phyloP scores from a whole-genome alignment of 306 rosid genomes.

The Macrotyloma uniflorum region DNA sequence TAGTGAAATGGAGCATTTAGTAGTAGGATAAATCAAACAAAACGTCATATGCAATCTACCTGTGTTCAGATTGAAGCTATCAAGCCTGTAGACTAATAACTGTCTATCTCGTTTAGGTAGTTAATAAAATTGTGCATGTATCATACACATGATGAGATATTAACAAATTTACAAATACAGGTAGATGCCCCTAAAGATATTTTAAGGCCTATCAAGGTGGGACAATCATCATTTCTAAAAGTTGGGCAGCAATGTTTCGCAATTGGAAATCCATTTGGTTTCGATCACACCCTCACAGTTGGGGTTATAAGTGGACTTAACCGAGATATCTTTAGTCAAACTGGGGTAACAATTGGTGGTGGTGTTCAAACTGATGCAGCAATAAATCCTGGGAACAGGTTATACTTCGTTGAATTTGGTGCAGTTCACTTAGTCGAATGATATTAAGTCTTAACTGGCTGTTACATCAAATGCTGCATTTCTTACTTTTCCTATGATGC shows the following conservation, averaged over 20 bases:
- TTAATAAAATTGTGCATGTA: background rate
- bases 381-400: slow-evolving; percentile 98
- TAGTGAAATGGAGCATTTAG: background rate
- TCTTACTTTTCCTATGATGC: slow-evolving; percentile 42
- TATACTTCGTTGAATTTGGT: slow-evolving; percentile 4
- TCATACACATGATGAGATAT: background rate
- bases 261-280: slow-evolving; percentile 98
- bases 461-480: slow-evolving; percentile 4
- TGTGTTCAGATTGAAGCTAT: background rate
- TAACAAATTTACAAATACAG: slow-evolving; percentile 49
- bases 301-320: slow-evolving; percentile 95
- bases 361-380: slow-evolving; percentile 99
- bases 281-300: slow-evolving; percentile 95
- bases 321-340: slow-evolving; percentile 85
- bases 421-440: background rate
- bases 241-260: slow-evolving; percentile 99
- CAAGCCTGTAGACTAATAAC: background rate
- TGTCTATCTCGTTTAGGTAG: background rate
- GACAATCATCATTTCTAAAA: slow-evolving; percentile 74
- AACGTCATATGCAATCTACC: background rate
- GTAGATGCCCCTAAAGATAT: slow-evolving; percentile 84
- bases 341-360: slow-evolving; percentile 95
- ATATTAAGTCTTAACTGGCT: background rate
- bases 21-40: background rate
- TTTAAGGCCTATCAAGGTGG: slow-evolving; percentile 74